phyloP scores from a whole-genome alignment of 2,329 filamentous ascomycete genomes.

The Clarireedia sp. region DNA sequence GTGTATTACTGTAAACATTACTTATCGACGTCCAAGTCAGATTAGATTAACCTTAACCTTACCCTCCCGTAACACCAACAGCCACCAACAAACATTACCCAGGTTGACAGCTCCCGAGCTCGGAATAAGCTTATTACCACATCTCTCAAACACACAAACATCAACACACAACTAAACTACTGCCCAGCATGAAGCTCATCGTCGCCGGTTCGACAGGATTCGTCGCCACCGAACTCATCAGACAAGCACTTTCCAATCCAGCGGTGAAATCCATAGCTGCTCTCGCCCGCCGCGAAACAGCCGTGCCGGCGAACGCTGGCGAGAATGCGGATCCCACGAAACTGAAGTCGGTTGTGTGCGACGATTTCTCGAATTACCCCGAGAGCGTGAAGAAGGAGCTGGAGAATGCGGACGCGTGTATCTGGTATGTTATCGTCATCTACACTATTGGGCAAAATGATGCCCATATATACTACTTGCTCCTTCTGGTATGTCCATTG shows the following conservation, averaged over 20 bases:
- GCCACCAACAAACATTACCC: too few species aligned
- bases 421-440: slow-evolving; percentile 27
- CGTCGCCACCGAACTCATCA: slow-evolving; percentile 31
- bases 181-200: slow-evolving; percentile 30
- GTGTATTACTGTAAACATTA: too few species aligned
- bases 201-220: slow-evolving; percentile 31
- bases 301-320: slow-evolving; percentile 8
- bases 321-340: slow-evolving; percentile 17
- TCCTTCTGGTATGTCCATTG: not conserved
- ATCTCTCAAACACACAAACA: too few species aligned
- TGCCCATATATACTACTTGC: not conserved
- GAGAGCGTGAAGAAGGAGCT: slow-evolving; percentile 28
- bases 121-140: too few species aligned
- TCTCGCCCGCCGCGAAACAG: slow-evolving; percentile 23
- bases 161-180: not conserved
- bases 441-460: not conserved
- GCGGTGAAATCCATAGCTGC: slow-evolving; percentile 27
- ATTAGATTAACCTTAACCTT: too few species aligned
- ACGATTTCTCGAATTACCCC: slow-evolving; percentile 30
- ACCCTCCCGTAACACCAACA: too few species aligned
- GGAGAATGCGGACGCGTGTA: slow-evolving; percentile 30
- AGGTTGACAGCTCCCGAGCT: too few species aligned
- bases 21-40: too few species aligned
- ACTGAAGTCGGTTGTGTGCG: slow-evolving; percentile 28
- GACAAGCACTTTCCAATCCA: slow-evolving; percentile 28